Percentiles rank a stretch among this genome's conserved stretches.
These are phyloP conservation scores for Stramenopiles sp. DNA, from an alignment of 352 stramenopile species.

Conservation along the genomic window DNA sequence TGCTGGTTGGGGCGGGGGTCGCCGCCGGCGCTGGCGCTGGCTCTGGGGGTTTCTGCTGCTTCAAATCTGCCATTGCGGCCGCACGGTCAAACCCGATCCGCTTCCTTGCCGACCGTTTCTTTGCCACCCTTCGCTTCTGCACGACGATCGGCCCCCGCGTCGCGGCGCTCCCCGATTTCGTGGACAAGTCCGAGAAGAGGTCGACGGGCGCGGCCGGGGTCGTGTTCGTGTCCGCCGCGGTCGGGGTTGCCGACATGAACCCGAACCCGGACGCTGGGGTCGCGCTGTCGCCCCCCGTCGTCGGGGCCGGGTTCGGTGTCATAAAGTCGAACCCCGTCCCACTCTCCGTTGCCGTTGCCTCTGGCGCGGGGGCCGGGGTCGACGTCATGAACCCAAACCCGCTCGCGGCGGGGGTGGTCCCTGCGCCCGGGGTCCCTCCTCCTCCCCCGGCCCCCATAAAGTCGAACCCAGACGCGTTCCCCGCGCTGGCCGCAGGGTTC, in stretches of 20 bases:
- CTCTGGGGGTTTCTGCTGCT: not conserved
- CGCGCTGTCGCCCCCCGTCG: not conserved
- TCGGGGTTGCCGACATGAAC: not conserved
- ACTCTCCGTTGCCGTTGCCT: too few relatives aligned
- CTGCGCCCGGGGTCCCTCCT: not conserved
- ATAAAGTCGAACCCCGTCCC: not conserved
- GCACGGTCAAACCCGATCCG: not conserved
- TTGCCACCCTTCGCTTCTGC: not conserved
- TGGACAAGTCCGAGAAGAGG: too few relatives aligned
- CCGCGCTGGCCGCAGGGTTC: not conserved
- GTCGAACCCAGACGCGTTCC: not conserved
- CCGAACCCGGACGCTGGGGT: not conserved
- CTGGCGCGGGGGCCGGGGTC: not conserved
- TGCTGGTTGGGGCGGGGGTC: not conserved
- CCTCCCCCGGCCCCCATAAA: not conserved
- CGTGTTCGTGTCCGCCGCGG: too few relatives aligned
- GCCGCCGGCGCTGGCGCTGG: not conserved
- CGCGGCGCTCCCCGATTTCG: too few relatives aligned
- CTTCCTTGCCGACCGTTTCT: not conserved
- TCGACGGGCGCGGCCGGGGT: too few relatives aligned
- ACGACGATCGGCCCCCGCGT: not conserved
- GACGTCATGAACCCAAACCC: too few relatives aligned
- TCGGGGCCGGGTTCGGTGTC: not conserved
- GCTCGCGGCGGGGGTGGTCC: not conserved
- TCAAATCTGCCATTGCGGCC: not conserved